Evolutionary conservation across 805 yeast species (phyloP), one percentile per base, ranked within the genome.

Genomic region (Candida odintsovae): DNA sequence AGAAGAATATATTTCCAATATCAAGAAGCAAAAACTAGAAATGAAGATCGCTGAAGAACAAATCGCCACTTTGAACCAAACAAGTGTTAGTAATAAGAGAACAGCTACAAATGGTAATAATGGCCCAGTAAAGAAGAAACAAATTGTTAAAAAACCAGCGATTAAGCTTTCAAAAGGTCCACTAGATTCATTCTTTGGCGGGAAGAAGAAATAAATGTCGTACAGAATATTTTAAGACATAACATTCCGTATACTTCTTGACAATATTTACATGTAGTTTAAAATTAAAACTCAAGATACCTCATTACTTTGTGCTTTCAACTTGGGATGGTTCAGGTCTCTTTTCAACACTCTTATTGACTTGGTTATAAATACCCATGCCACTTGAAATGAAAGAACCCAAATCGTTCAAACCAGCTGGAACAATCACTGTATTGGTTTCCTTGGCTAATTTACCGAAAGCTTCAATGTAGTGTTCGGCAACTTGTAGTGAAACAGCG

Each of bases 361-460:
- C 71, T 52, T 76, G 73, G 53, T 82, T 76, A 65, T 76, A 84
- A 52, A 87, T 83, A 40, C 85, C 77, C 76, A 86, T 64, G 0
- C 95, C 95, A 50, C 86, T 73, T 29, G 90, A 87, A 66, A 87
- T 82, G 70, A 83, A 75, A 23, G 80, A 72, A 42, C 90, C 82
- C 62, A 87, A 68, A 57, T 87, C 90, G 52, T 86, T 83, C 62
- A 87, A 66, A 46, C 82, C 83, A 11, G 89, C 76, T 15, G 96
- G 96, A 22, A 87, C 73, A 33, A 87, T 82, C 16, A 88, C 74
- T 1, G 94, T 84, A 59, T 85, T 87, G 28, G 83, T 68, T 63
- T 86, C 92, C 69, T 87, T 86, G 22, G 95, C 95, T 57, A 87
- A 71, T 56, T 86, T 82, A 42, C 85, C 83, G 61, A 88, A 87